Percentiles rank a stretch among this genome's conserved stretches.
phyloP scores from a whole-genome alignment of 2,329 filamentous ascomycete genomes.

The Aureobasidium sp. region DNA sequence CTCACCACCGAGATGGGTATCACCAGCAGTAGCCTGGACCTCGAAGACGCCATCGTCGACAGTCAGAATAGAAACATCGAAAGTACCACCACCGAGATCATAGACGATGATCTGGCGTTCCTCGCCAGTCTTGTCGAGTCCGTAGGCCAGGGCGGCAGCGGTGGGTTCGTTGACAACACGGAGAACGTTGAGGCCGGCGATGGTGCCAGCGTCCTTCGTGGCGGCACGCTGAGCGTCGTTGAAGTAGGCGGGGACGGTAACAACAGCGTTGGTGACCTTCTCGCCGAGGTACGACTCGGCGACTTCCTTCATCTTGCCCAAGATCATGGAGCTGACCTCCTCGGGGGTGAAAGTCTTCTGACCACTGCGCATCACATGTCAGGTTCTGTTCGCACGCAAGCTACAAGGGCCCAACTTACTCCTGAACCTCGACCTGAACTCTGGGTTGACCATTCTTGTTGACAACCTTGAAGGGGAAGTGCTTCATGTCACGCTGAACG shows the following conservation, averaged over 20 bases:
- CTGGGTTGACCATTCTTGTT: constrained; percentile 85
- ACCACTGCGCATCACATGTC: constrained; percentile 19
- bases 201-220: constrained; percentile 88
- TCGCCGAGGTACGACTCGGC: constrained; percentile 72
- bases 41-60: constrained; percentile 72
- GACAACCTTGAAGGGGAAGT: constrained; percentile 94
- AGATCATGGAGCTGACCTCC: constrained; percentile 72
- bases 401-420: constrained; percentile 25
- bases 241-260: constrained; percentile 96
- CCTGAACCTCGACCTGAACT: constrained; percentile 64
- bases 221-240: constrained; percentile 97
- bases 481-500: constrained; percentile 89
- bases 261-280: constrained; percentile 79
- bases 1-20: constrained; percentile 95
- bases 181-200: constrained; percentile 89
- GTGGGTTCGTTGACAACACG: constrained; percentile 97
- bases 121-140: constrained; percentile 74
- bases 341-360: constrained; percentile 71
- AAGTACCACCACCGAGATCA: constrained; percentile 89
- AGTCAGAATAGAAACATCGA: constrained; percentile 84
- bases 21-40: constrained; percentile 89
- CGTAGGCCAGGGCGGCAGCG: constrained; percentile 89
- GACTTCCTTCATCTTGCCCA: constrained; percentile 78
- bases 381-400: neutral
- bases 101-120: constrained; percentile 89